Evolutionary conservation across 2,329 filamentous ascomycete species (phyloP), one percentile per base, ranked within the genome.

Genomic region (Alternaria brassicicola): DNA sequence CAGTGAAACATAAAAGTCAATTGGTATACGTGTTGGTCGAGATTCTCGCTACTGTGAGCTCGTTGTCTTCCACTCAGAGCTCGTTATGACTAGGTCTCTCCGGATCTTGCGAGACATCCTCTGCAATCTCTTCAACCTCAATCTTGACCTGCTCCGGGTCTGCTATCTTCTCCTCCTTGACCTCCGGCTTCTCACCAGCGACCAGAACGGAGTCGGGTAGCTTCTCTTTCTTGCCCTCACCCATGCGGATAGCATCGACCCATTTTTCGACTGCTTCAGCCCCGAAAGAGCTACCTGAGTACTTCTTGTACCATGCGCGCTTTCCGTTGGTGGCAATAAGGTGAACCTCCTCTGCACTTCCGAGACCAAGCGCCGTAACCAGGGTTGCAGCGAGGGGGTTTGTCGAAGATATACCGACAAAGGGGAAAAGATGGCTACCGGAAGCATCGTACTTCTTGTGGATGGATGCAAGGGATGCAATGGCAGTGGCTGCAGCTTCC

Each of bases 221-320:
- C 67, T 86, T 91, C 69, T 88, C 84, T 83, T 94, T 97, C 58
- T 85, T 80, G 2, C 92, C 90, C 73, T 98, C 94, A 51, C 93
- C 92, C 83, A 99, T 85, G 35, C 92, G 88, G 62, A 98, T 92
- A n/a, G 86, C 84, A 71, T 99, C 95, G 58, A 99, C 86, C 92
- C 94, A 99, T 61, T 82, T 81, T 79, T 97, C 92, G 28, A 99
- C 81, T 25, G 84, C 85, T 52, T 85, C 81, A 23, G 83, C 73
- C 53, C 85, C 86, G 42, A 87, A 88, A 15, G 78, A 75, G 8
- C 78, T 76, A 6, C 84, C 86, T 46, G 86, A 80, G 75, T 91
- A 95, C 57, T 85, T 86, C 69, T 90, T 89, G 86, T 89, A 96
- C 95, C 95, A 99, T 39, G 86, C 85, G 52, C 93, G 88, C 70